Conservation (phyloP, 768 basidiomycete species). For the Calocera cornea region DNA sequence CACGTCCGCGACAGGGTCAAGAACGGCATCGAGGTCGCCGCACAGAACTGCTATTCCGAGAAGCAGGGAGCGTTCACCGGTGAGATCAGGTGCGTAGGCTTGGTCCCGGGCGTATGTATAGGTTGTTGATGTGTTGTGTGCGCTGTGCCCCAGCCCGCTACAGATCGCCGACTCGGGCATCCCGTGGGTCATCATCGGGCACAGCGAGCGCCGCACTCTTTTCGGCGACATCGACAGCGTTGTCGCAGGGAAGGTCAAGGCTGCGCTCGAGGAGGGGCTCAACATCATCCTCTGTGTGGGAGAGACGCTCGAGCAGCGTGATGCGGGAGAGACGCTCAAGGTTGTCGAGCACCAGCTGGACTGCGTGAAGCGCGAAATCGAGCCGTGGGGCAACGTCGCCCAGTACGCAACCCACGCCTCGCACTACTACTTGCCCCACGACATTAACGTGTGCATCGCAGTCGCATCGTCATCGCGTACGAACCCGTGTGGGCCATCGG, state of each 20-base stretch:
- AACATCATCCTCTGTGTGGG: conserved; percentile 93
- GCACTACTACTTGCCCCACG: conserved; percentile 7
- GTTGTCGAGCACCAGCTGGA: conserved; percentile 76
- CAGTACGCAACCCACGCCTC: neutral
- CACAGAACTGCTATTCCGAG: conserved; percentile 85
- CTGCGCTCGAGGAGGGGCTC: conserved; percentile 60
- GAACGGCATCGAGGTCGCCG: conserved; percentile 63
- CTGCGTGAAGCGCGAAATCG: conserved; percentile 51
- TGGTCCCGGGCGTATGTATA: no score
- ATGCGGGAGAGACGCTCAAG: conserved; percentile 55
- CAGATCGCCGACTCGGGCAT: conserved; percentile 81
- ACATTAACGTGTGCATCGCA: conserved; percentile 21
- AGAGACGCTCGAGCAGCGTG: conserved; percentile 81
- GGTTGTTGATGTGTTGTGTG: no score
- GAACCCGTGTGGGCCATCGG: conserved; percentile 99
- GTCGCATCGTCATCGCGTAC: conserved; percentile 88
- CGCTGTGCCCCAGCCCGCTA: no score
- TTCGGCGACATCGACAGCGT: conserved; percentile 78
- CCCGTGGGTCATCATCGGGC: conserved; percentile 88
- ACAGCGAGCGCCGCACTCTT: conserved; percentile 88
- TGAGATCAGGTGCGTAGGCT: conserved; percentile 81
- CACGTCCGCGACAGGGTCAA: conserved; percentile 47
- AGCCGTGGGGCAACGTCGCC: conserved; percentile 63
- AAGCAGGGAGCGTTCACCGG: conserved; percentile 86
- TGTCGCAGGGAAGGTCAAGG: conserved; percentile 76